phyloP scores from a whole-genome alignment of 192 early-diverging fungal species.

The Linnemannia exigua region DNA sequence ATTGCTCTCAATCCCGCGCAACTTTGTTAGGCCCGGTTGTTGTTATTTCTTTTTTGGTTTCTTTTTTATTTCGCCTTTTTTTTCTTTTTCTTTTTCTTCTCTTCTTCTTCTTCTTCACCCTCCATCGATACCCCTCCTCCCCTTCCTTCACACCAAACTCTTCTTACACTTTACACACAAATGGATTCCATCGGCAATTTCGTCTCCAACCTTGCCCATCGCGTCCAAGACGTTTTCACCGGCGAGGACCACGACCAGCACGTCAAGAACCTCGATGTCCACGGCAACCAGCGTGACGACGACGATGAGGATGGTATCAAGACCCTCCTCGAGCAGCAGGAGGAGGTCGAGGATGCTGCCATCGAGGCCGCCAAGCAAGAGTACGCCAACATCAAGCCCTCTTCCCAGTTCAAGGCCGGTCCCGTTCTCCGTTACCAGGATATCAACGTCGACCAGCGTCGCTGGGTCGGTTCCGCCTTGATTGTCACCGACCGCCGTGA shows the following conservation, averaged over 20 bases:
- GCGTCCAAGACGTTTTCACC: conserved; percentile 40
- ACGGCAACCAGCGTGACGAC: not conserved
- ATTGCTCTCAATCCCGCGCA: conserved; percentile 10
- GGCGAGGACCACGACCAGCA: conserved; percentile 40
- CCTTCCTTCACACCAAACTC: not conserved
- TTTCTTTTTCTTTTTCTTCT: not conserved
- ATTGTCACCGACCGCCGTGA: conserved; percentile 55
- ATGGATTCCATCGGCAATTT: conserved; percentile 37
- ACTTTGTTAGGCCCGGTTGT: conserved; percentile 11
- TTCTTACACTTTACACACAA: not conserved
- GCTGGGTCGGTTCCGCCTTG: conserved; percentile 69
- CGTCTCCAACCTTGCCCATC: conserved; percentile 24
- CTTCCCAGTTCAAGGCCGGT: conserved; percentile 58
- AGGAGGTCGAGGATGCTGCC: conserved; percentile 48
- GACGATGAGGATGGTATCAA: conserved; percentile 16
- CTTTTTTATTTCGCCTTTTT: not conserved
- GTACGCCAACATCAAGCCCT: conserved; percentile 48
- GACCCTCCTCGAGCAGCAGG: conserved; percentile 41
- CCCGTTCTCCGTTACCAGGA: conserved; percentile 69
- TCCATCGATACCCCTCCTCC: conserved; percentile 14
- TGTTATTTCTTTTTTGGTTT: not conserved
- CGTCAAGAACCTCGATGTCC: conserved; percentile 11
- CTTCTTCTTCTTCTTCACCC: conserved; percentile 9
- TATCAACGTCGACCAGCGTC: conserved; percentile 63
- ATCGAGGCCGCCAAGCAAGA: conserved; percentile 54